Evolutionary conservation across 257 asterid species (phyloP).

Genomic region (Nicotiana obtusifolia): DNA sequence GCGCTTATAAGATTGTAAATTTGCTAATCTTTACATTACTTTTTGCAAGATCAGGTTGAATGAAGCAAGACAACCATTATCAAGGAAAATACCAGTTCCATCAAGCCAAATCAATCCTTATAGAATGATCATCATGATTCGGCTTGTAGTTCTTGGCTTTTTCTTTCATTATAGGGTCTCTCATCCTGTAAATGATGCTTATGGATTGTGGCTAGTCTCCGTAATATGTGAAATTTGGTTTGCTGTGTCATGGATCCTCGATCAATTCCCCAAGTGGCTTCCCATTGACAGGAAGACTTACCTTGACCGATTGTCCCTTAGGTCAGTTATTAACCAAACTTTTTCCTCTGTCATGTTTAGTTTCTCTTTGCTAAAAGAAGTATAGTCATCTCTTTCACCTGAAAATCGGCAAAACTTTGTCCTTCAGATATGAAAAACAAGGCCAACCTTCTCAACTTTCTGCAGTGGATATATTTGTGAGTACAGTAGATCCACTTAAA

Average conservation of each 20-base stretch:
- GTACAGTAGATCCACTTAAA: constrained; percentile 31
- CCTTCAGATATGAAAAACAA: constrained; percentile 25
- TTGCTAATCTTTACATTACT: not conserved
- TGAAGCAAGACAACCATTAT: constrained; percentile 31
- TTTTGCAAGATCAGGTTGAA: constrained; percentile 17
- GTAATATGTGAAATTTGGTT: constrained; percentile 39
- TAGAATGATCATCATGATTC: constrained; percentile 26
- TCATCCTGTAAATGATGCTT: constrained; percentile 27
- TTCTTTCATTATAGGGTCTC: constrained; percentile 29
- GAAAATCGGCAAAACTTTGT: not conserved
- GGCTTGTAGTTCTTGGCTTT: constrained; percentile 27
- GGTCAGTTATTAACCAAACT: constrained; percentile 17
- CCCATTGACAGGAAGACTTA: constrained; percentile 31
- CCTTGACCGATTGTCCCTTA: constrained; percentile 32
- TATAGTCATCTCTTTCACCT: not conserved
- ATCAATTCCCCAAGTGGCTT: constrained; percentile 38
- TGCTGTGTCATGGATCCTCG: constrained; percentile 35
- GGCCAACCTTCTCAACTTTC: constrained; percentile 30
- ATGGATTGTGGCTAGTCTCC: constrained; percentile 28
- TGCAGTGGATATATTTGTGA: constrained; percentile 31
- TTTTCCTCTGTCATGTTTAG: no score
- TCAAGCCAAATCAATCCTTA: constrained; percentile 31
- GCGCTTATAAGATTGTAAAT: not conserved
- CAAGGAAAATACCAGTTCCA: constrained; percentile 28
- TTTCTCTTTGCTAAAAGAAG: not conserved